Percentiles rank a stretch among this genome's conserved stretches.
phyloP scores from a whole-genome alignment of 148 eudicot genomes.

The Camellia lanceoleosa region DNA sequence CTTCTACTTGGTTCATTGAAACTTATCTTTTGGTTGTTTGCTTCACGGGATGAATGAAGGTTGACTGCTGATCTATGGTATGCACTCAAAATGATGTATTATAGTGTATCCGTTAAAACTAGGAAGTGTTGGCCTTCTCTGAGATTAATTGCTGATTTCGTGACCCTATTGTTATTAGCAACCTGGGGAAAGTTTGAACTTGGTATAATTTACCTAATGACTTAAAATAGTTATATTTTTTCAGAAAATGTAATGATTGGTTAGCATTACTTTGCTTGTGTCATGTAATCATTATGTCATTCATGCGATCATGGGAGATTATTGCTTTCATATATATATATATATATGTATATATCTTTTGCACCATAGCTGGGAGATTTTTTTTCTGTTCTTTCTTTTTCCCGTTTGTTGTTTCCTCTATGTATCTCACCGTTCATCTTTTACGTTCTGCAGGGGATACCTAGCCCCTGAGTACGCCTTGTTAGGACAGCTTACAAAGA shows the following conservation, averaged over 20 bases:
- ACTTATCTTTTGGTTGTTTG: conserved; percentile 1
- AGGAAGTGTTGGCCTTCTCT: not conserved
- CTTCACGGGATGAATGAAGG: not conserved
- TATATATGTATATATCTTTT: not conserved
- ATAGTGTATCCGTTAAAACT: not conserved
- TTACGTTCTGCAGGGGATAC: conserved; percentile 45
- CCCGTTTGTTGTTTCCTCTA: not conserved
- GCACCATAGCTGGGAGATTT: not conserved
- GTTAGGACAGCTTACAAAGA: conserved; percentile 50
- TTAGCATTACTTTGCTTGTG: not conserved
- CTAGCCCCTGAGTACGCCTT: conserved; percentile 54
- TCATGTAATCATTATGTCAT: not conserved
- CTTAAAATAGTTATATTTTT: not conserved
- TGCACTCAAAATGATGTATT: not conserved
- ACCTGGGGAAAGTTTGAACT: not conserved
- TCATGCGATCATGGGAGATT: not conserved
- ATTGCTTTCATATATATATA: not conserved
- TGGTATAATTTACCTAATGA: not conserved
- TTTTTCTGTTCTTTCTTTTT: not conserved
- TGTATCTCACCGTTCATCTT: not conserved
- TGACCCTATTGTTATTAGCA: not conserved
- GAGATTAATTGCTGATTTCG: not conserved
- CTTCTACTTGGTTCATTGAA: not conserved
- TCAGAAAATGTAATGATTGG: not conserved
- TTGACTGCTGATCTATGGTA: not conserved